Percentiles rank a stretch among this genome's conserved stretches.
Conservation (phyloP, 768 basidiomycete genomes). For the Boletus vermiculosoides region DNA sequence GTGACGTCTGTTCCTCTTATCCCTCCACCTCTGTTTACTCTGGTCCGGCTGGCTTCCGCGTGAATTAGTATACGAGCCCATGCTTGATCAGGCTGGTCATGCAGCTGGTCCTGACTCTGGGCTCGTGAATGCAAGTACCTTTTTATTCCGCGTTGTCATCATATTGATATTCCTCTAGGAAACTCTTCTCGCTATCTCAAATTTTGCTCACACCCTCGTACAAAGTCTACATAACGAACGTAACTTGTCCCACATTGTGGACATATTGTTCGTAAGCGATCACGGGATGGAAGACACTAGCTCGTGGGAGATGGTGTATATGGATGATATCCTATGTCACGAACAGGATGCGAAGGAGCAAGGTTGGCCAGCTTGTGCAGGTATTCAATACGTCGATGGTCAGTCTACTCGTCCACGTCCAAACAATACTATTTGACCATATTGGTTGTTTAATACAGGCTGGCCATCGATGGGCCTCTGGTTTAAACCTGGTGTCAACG, state of each 20-base stretch:
- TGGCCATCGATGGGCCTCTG: conserved; percentile 88
- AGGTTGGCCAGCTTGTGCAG: conserved; percentile 16
- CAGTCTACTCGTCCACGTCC: background rate
- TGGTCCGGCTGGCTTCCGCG: background rate
- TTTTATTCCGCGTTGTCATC: background rate
- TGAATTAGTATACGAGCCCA: conserved; percentile 69
- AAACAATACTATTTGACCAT: background rate
- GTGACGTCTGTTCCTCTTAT: conserved; percentile 2
- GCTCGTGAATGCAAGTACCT: conserved; percentile 59
- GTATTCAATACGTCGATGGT: conserved; percentile 15
- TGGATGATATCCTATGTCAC: conserved; percentile 51
- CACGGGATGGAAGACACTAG: conserved; percentile 87
- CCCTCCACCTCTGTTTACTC: background rate
- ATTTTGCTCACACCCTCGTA: conserved; percentile 54
- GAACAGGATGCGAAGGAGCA: conserved; percentile 3
- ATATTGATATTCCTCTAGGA: conserved; percentile 38
- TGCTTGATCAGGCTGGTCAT: conserved; percentile 84
- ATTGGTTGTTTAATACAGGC: conserved; percentile 45
- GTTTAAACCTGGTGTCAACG: conserved; percentile 59
- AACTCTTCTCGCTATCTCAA: conserved; percentile 63
- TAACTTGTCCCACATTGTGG: conserved; percentile 76
- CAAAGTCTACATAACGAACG: conserved; percentile 54
- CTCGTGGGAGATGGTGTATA: conserved; percentile 67
- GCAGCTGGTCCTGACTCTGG: conserved; percentile 60
- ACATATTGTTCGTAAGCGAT: conserved; percentile 84